phyloP scores from a whole-genome alignment of 768 basidiomycete genomes.

The Rhizopogon sp. region DNA sequence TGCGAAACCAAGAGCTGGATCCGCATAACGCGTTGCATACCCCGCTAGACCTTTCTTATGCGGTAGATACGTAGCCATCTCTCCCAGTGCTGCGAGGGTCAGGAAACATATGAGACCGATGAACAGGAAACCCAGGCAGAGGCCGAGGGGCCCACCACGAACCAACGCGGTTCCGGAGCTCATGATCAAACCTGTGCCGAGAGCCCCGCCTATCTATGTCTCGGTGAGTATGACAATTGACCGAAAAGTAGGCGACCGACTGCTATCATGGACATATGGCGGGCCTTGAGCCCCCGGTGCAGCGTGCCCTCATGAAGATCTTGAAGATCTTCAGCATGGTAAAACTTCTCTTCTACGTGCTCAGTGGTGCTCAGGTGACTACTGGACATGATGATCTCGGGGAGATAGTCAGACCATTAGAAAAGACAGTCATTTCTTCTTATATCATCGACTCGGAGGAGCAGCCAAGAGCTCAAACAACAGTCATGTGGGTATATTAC shows the following conservation, averaged over 20 bases:
- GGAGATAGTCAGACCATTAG: neutral
- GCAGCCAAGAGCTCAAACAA: too few species aligned
- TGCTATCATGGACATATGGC: slow-evolving; percentile 59
- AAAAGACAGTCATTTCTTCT: too few species aligned
- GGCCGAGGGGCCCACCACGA: slow-evolving; percentile 52
- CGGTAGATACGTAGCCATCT: slow-evolving; percentile 39
- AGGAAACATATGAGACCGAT: slow-evolving; percentile 57
- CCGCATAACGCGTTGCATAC: slow-evolving; percentile 63
- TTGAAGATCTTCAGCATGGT: slow-evolving; percentile 24
- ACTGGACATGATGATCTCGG: neutral
- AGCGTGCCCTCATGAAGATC: slow-evolving; percentile 38
- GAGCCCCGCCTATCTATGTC: slow-evolving; percentile 42
- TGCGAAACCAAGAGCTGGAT: slow-evolving; percentile 66
- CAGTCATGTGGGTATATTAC: neutral
- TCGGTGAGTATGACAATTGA: neutral
- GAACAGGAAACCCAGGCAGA: slow-evolving; percentile 36
- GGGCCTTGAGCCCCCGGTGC: slow-evolving; percentile 49
- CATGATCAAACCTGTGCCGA: slow-evolving; percentile 54
- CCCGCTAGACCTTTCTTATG: slow-evolving; percentile 59
- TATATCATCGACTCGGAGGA: too few species aligned
- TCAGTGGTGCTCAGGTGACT: neutral
- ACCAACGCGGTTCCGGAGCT: slow-evolving; percentile 51
- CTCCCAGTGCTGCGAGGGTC: slow-evolving; percentile 50
- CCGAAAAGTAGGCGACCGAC: slow-evolving; percentile 18
- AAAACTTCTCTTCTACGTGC: slow-evolving; percentile 9